Base-by-base conservation (phyloP, 2,329 filamentous ascomycete genomes). In the Fusarium liriodendri region DNA sequence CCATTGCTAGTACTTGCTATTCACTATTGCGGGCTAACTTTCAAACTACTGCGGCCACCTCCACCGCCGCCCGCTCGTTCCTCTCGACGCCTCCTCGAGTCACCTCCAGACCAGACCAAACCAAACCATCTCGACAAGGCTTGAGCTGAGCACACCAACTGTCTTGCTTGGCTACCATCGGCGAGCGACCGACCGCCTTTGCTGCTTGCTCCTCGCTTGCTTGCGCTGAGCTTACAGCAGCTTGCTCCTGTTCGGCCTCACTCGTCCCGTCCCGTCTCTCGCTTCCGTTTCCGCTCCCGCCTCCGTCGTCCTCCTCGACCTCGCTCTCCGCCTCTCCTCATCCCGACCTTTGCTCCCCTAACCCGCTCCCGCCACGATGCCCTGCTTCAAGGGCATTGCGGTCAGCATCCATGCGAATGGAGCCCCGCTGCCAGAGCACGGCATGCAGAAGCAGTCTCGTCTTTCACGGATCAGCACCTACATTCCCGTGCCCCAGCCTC, bases 331-430 rank as follows among this genome's bases (percentile, higher is more conserved):
- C 60, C 72, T 75, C 72, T 64, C 71, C 65, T 69, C 66, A 62
- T 52, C 62, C 66, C 73, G 50, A 68, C 69, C 65, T 47, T 55
- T 68, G 70, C 57, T 61, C 50, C 50, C 67, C 67, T 37, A 62
- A 62, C 62, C 52, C 64, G 52, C 47, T 71, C 66, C 68, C 75
- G 75, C 80, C 81, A 89, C 81, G 81, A 91, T 91, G 97, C 97
- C 97, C 87, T 98, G 95, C 91, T 99, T 98, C 88, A 97, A 98
- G 88, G 97, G 97, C 85, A 95, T 99, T 85, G 96, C 97, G 79
- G 96, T 98, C 82, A 97, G 94, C 89, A 97, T 98, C 83, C 97
- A 99, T 86, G 90, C 91, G 67, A 92, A 92, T 81, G 89, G 89
- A 72, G 87, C 95, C 77, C 95, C 97, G 76, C 91, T 99, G 76